phyloP scores from a whole-genome alignment of 73 alveolate genomes.

The Tetrahymena malaccensis region DNA sequence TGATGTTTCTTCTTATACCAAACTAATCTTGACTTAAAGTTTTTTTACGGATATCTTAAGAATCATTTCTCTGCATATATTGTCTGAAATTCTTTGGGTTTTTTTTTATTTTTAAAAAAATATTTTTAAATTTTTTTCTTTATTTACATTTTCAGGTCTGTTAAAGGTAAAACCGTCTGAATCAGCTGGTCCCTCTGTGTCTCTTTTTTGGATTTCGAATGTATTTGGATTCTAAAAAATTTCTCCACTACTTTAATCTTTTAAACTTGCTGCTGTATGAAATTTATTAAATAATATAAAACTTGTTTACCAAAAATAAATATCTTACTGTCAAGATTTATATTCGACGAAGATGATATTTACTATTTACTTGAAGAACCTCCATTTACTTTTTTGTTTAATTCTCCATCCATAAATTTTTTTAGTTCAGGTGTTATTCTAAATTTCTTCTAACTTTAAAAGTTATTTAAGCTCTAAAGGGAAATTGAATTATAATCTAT shows the following conservation, averaged over 20 bases:
- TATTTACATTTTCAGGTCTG: not conserved
- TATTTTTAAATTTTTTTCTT: not conserved
- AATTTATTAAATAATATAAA: not conserved
- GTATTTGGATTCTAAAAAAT: not conserved
- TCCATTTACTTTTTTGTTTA: not conserved
- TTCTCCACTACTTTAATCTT: not conserved
- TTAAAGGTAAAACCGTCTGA: not conserved
- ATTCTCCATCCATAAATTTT: not conserved
- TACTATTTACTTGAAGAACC: not conserved
- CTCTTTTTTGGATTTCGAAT: not conserved
- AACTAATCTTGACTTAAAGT: constrained; percentile 4
- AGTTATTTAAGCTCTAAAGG: not conserved
- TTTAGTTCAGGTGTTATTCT: not conserved
- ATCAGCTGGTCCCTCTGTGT: not conserved
- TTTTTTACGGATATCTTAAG: constrained; percentile 6
- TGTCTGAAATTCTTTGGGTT: not conserved
- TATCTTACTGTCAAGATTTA: not conserved
- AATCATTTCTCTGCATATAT: constrained; percentile 4
- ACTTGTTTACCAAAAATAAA: not conserved
- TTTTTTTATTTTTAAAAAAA: not conserved
- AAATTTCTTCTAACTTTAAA: not conserved
- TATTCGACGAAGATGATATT: not conserved
- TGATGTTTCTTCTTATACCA: constrained; percentile 8
- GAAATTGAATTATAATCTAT: not conserved
- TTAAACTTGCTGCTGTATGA: not conserved